Conservation (phyloP, 2,329 filamentous ascomycete species). For the Trichoderma koningii region DNA sequence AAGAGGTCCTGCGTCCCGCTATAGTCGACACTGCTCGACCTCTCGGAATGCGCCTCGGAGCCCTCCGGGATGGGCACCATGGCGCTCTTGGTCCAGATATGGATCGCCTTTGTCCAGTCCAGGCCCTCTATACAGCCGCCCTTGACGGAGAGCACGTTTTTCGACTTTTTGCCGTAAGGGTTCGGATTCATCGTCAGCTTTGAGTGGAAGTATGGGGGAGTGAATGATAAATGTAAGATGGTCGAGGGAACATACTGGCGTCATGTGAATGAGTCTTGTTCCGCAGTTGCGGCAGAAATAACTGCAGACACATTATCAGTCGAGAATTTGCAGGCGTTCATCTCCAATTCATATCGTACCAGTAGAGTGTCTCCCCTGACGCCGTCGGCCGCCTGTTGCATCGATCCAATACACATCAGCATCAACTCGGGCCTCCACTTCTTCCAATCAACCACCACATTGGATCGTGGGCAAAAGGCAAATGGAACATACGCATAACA, state of each 20-base stretch:
- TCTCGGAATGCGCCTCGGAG: slow-evolving; percentile 58
- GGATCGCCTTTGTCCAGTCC: slow-evolving; percentile 61
- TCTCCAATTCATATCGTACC: slow-evolving; percentile 42
- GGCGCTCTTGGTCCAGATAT: slow-evolving; percentile 69
- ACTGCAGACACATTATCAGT: slow-evolving; percentile 39
- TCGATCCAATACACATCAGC: neutral
- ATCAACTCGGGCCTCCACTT: neutral
- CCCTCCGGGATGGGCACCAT: slow-evolving; percentile 70
- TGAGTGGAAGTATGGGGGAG: neutral
- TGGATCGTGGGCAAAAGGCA: neutral
- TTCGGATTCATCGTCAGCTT: slow-evolving; percentile 22
- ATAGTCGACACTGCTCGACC: slow-evolving; percentile 50
- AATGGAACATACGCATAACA: slow-evolving; percentile 53
- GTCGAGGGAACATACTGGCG: slow-evolving; percentile 47
- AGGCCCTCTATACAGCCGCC: slow-evolving; percentile 67
- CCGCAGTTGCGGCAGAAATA: slow-evolving; percentile 70
- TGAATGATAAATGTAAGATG: neutral
- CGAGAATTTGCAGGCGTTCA: neutral
- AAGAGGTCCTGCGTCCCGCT: slow-evolving; percentile 48
- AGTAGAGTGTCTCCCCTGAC: slow-evolving; percentile 60
- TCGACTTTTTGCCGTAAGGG: slow-evolving; percentile 43
- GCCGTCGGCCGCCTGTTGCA: slow-evolving; percentile 55
- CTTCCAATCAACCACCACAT: no score
- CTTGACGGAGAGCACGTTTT: slow-evolving; percentile 65
- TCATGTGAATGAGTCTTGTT: slow-evolving; percentile 64